Evolutionary conservation across 2,329 filamentous ascomycete genomes (phyloP).

Genomic region (Pseudocercospora ulei): DNA sequence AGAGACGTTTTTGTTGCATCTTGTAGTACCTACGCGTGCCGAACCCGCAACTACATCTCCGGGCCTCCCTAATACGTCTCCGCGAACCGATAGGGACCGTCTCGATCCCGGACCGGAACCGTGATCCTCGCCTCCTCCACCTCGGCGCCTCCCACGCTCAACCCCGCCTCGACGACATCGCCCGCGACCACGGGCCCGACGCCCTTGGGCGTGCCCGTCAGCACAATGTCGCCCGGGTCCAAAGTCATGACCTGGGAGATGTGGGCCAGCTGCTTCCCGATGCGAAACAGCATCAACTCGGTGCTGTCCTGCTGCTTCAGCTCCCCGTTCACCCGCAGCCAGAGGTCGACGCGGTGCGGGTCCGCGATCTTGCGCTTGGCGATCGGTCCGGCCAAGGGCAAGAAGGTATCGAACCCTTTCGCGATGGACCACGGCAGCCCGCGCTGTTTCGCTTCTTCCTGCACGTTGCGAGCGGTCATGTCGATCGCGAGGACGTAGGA

Average conservation of each 20-base stretch:
- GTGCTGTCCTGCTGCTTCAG: conserved; percentile 76
- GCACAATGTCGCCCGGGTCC: conserved; percentile 78
- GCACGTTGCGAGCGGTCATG: conserved; percentile 91
- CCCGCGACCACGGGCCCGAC: conserved; percentile 78
- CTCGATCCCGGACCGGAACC: conserved; percentile 70
- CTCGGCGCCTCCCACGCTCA: conserved; percentile 71
- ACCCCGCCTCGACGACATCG: conserved; percentile 75
- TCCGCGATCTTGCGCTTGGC: conserved; percentile 69
- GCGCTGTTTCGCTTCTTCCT: conserved; percentile 95
- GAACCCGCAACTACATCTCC: too few species aligned
- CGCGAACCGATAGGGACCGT: conserved; percentile 63
- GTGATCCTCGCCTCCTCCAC: conserved; percentile 76
- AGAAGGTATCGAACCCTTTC: conserved; percentile 97
- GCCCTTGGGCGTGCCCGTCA: conserved; percentile 96
- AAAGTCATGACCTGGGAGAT: conserved; percentile 93
- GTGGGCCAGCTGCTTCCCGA: conserved; percentile 77
- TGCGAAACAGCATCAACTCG: conserved; percentile 85
- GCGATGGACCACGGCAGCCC: conserved; percentile 91
- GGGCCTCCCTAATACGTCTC: conserved; percentile 44
- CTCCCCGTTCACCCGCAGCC: conserved; percentile 71
- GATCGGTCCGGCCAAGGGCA: conserved; percentile 75
- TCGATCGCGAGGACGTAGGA: conserved; percentile 88
- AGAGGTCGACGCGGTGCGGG: conserved; percentile 80
- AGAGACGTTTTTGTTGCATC: too few species aligned
- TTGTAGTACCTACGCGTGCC: too few species aligned